Base-by-base conservation (phyloP, 441 rosid genomes). In the Pelargonium citronellum region DNA sequence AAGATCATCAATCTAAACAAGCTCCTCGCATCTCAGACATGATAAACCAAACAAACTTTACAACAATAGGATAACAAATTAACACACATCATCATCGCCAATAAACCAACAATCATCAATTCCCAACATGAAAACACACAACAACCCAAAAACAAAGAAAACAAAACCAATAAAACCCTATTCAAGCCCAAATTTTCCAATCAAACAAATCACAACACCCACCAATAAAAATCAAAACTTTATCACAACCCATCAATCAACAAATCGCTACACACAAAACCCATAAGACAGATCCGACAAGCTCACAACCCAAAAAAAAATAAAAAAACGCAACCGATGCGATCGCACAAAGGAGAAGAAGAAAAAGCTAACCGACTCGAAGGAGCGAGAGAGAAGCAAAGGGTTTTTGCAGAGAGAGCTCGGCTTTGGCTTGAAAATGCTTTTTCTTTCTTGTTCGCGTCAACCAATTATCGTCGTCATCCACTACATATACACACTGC, bases 351-450 rank as follows among this genome's bases (percentile, higher is more conserved):
- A 8, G 61, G 46, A 39, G 43, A 7, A 39, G 10, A 60, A 60
- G 64, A 11, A 60, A 30, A 60, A 22, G 64, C 64, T 60, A 1
- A 60, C 64, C 64, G 34, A 58, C 2, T 1, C 60, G 46, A 41
- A 41, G 0, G 12, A 41, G 46, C 46, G 46, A 41, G 10, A 53
- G 64, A 60, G 64, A 60, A 60, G 64, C 37, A 20, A 60, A 60
- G n/a, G 37, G 64, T 10, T 17, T 17, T 60, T 24, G 64, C 64
- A 60, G 64, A 60, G 64, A 60, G 64, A 60, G 64, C 8, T 60
- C 13, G n/a, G 64, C 8, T 60, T 20, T 3, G 64, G 64, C 64
- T 60, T 8, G 27, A 60, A 60, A 60, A 13, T 13, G 12, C 30
- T 58, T 16, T 2, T 55, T 55, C 61, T 55, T 24, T 55, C 61